Base-by-base conservation (phyloP, 768 basidiomycete species). In the Lentinula aciculospora region DNA sequence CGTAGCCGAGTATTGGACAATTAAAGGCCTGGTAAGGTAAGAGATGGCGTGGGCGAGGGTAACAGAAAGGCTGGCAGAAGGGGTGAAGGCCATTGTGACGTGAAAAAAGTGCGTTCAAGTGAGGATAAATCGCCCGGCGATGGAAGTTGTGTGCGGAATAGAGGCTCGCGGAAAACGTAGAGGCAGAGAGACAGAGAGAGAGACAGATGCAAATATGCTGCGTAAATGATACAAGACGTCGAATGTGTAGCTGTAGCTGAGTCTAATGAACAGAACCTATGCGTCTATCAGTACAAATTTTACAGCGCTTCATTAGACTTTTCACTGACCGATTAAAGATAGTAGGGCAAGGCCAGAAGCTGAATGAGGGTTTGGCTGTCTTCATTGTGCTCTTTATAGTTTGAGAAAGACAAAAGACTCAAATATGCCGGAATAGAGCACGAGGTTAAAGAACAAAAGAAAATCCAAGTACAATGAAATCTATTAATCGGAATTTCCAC, bases 1-100 rank as follows among this genome's bases (percentile, higher is more conserved):
- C 57, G 78, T 74, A 44, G 82, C 76, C n/a, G 86, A 71, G 70
- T 87, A 82, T 39, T 77, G 71, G 55, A 70, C 65, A 63, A 79
- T 74, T 60, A 90, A 80, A 58, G 86, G 82, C 32, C 80, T 78
- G 36, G 86, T 89, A 69, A 92, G 77, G 76, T 84, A 89, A 57
- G 84, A 74, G 68, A 90, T 79, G 68, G 85, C 85, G 65, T 92
- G 86, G 59, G 86, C 78, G 69, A 92, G 81, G 62, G 88, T 80
- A 72, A 82, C 68, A 61, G 85, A 76, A 69, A 92, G 83, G 64
- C 70, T 77, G 63, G 78, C 71, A 63, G 81, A 74, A 48, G 56
- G 3, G 44, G 17, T 45, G 56, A 57, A 57, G 32, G 46, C 56
- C 56, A 57, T 57, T 48, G 46, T 59, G 31, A 45, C 28, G 34